Conservation (phyloP, 2,329 filamentous ascomycete genomes). For the Aspergillus sp. region DNA sequence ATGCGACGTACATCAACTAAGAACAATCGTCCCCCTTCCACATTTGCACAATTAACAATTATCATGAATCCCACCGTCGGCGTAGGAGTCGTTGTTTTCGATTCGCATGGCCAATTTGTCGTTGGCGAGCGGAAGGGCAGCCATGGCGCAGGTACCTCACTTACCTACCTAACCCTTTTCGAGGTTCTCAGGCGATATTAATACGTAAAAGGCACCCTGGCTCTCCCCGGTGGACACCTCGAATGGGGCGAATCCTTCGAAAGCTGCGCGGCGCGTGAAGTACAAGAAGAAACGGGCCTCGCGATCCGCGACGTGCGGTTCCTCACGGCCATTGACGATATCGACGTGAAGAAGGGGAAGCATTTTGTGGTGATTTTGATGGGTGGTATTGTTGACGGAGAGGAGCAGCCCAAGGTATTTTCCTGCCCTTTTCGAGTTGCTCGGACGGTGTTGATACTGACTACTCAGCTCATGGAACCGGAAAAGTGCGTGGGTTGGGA, state of each 20-base stretch:
- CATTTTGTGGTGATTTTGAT: slow-evolving; percentile 72
- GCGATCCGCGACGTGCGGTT: slow-evolving; percentile 46
- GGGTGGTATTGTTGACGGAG: slow-evolving; percentile 39
- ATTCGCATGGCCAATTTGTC: slow-evolving; percentile 36
- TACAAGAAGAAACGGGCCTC: slow-evolving; percentile 62
- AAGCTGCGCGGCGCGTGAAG: slow-evolving; percentile 58
- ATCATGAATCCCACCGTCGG: slow-evolving; percentile 33
- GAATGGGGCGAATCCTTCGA: slow-evolving; percentile 59
- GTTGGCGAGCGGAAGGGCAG: slow-evolving; percentile 42
- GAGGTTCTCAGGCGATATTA: neutral
- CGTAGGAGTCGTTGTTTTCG: slow-evolving; percentile 42
- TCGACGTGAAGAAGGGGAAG: slow-evolving; percentile 52
- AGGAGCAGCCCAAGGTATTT: slow-evolving; percentile 46
- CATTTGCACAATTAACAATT: neutral
- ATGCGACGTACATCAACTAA: too few relatives aligned
- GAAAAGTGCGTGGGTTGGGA: slow-evolving; percentile 50
- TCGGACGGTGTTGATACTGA: neutral
- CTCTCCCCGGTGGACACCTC: slow-evolving; percentile 67
- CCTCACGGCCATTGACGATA: slow-evolving; percentile 57
- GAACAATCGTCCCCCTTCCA: neutral
- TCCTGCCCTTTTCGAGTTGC: slow-evolving; percentile 12
- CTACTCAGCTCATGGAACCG: slow-evolving; percentile 32
- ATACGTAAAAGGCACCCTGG: slow-evolving; percentile 47
- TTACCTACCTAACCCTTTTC: neutral
- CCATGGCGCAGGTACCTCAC: slow-evolving; percentile 36